Evolutionary conservation across 169 alveolate species (phyloP).

Genomic region (Theileria orientalis): DNA sequence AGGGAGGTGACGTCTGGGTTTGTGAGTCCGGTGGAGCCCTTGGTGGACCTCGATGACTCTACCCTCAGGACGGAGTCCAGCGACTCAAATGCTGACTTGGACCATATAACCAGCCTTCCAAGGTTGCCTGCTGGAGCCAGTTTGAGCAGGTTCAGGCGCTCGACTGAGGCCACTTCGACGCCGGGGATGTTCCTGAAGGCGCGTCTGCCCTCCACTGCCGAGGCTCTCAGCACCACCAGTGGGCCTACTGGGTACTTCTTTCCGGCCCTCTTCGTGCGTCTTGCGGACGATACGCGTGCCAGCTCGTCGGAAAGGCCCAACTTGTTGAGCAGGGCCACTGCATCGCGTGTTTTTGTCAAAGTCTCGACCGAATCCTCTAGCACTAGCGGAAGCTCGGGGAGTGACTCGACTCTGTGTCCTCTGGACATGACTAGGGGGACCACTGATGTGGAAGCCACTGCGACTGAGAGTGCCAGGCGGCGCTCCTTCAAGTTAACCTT

Average conservation of each 20-base stretch:
- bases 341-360: slow-evolving; percentile 88
- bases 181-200: slow-evolving; percentile 98
- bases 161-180: slow-evolving; percentile 93
- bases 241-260: slow-evolving; percentile 95
- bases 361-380: slow-evolving; percentile 83
- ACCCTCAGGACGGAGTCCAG: slow-evolving; percentile 64
- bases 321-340: slow-evolving; percentile 79
- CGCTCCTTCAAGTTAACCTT: slow-evolving; percentile 92
- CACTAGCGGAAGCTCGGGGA: slow-evolving; percentile 96
- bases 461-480: slow-evolving; percentile 97
- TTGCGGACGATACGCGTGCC: slow-evolving; percentile 73
- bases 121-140: slow-evolving; percentile 99
- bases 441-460: slow-evolving; percentile 96
- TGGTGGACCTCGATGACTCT: background rate
- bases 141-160: slow-evolving; percentile 93
- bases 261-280: slow-evolving; percentile 95
- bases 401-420: slow-evolving; percentile 94
- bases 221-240: slow-evolving; percentile 91
- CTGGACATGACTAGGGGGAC: slow-evolving; percentile 97
- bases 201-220: slow-evolving; percentile 86
- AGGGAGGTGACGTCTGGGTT: slow-evolving; percentile 95
- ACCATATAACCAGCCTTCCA: slow-evolving; percentile 97
- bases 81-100: slow-evolving; percentile 92
- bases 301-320: slow-evolving; percentile 91
- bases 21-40: slow-evolving; percentile 15